Evolutionary conservation across 768 basidiomycete species (phyloP).

Genomic region (Mycena belliarum): DNA sequence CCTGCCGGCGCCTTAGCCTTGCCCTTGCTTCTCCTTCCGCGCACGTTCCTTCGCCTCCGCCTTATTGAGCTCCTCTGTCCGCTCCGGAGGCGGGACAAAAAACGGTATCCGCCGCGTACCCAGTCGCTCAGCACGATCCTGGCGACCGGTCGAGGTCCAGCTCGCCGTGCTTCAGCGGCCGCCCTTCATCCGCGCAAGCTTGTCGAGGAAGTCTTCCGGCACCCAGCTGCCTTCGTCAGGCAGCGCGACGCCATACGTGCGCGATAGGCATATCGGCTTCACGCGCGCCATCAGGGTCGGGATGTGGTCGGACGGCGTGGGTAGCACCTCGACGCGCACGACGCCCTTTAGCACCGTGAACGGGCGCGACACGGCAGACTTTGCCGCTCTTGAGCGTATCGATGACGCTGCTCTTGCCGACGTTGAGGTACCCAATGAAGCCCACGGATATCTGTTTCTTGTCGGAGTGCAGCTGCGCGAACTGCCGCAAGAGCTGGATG

Average conservation of each 20-base stretch:
- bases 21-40: slow-evolving; percentile 46
- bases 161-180: slow-evolving; percentile 91
- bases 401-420: slow-evolving; percentile 96
- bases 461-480: slow-evolving; percentile 95
- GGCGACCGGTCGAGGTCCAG: slow-evolving; percentile 89
- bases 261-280: slow-evolving; percentile 89
- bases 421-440: slow-evolving; percentile 97
- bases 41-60: slow-evolving; percentile 58
- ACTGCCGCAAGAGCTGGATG: slow-evolving; percentile 95
- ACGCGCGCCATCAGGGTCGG: slow-evolving; percentile 85
- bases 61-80: slow-evolving; percentile 68
- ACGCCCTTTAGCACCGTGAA: slow-evolving; percentile 95
- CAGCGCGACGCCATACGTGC: slow-evolving; percentile 74
- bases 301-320: slow-evolving; percentile 91
- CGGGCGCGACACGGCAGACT: slow-evolving; percentile 92
- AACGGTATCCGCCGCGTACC: slow-evolving; percentile 96
- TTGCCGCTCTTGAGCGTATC: slow-evolving; percentile 98
- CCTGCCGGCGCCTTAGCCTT: slow-evolving; percentile 47
- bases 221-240: slow-evolving; percentile 64
- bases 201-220: slow-evolving; percentile 78
- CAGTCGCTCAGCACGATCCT: slow-evolving; percentile 96
- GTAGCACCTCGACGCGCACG: slow-evolving; percentile 91
- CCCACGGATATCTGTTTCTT: slow-evolving; percentile 99
- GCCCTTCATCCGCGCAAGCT: slow-evolving; percentile 86
- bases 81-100: slow-evolving; percentile 90